phyloP scores from a whole-genome alignment of 371 early-diverging fungal genomes.

The Rhizomucor miehei region DNA sequence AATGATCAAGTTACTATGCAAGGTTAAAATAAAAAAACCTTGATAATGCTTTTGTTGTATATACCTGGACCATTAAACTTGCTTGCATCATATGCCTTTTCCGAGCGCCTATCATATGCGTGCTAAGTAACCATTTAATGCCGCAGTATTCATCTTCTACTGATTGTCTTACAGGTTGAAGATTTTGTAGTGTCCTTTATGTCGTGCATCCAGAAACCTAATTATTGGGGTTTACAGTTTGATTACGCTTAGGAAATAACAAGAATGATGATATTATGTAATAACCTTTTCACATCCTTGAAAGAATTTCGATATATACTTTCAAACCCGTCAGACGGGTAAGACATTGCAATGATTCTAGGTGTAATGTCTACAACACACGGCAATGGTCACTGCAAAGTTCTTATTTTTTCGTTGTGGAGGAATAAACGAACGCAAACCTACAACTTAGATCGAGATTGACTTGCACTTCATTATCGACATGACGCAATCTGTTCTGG shows the following conservation, averaged over 20 bases:
- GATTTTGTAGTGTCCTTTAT: constrained; percentile 60
- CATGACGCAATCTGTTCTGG: constrained; percentile 49
- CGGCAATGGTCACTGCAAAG: background rate
- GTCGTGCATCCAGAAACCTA: constrained; percentile 62
- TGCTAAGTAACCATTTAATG: too few species aligned
- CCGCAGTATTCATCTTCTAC: background rate
- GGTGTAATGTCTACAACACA: constrained; percentile 55
- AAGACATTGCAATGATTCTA: constrained; percentile 69
- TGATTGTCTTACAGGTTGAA: constrained; percentile 59
- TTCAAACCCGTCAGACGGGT: constrained; percentile 62
- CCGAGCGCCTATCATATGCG: constrained; percentile 50
- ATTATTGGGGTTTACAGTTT: background rate
- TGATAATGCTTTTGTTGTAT: background rate
- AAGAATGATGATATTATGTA: too few species aligned
- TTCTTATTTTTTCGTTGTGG: background rate
- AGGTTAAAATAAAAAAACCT: too few species aligned
- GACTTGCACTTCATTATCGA: constrained; percentile 40
- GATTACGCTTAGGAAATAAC: too few species aligned
- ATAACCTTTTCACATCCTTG: constrained; percentile 56
- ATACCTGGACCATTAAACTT: constrained; percentile 38
- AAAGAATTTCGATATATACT: constrained; percentile 63
- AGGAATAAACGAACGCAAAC: background rate
- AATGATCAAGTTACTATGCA: background rate
- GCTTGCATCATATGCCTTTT: constrained; percentile 44
- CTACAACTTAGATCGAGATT: constrained; percentile 68